Base-by-base conservation (phyloP, 2,329 filamentous ascomycete species). In the Mariannaea elegans region DNA sequence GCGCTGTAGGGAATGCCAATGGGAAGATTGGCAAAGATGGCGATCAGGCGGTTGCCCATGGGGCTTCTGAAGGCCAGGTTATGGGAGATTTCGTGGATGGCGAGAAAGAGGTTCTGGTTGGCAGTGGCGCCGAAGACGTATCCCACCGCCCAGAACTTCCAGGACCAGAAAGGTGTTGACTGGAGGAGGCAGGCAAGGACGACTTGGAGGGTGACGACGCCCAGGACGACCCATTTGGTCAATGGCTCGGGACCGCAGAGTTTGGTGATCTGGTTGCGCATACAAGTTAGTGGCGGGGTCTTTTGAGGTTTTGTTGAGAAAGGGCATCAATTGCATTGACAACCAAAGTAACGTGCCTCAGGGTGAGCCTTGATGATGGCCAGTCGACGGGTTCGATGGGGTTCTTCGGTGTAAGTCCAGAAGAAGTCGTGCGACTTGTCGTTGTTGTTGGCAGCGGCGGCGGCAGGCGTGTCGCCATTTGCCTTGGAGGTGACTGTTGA, bases 331-430 rank as follows among this genome's bases (percentile, higher is more conserved):
- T 57, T 48, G 53, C 44, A 18, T 49, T 32, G 31, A 45, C 31
- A 29, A 46, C 41, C 14, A 19, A 34, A 24, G 50, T 42, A 23
- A 65, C 75, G 18, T 80, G 94, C 93, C 85, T 99, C 94, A 45
- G 95, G 95, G 75, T 99, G 94, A 55, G 94, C 94, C 81, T 97
- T 98, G 79, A 99, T 98, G 71, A 99, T 99, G 63, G 93, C 93
- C 70, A 94, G 87, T 57, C 95, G 87, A 69, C 95, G 85, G 29
- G 94, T 95, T 68, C 93, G 88, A 78, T 99, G 95, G 63, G 95
- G 95, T 79, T 99, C 95, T 77, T 99, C 95, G 9, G 95, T 97
- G 75, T 99, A 98, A 38, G 95, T 97, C 95, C 96, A 98, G 81
- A 97, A 97, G 84, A 98, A 98, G 76, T 84, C 77, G 59, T 80